These are phyloP conservation scores for Pseudopithomyces maydicus DNA, from an alignment of 2,329 filamentous ascomycete genomes.

Conservation along the genomic window DNA sequence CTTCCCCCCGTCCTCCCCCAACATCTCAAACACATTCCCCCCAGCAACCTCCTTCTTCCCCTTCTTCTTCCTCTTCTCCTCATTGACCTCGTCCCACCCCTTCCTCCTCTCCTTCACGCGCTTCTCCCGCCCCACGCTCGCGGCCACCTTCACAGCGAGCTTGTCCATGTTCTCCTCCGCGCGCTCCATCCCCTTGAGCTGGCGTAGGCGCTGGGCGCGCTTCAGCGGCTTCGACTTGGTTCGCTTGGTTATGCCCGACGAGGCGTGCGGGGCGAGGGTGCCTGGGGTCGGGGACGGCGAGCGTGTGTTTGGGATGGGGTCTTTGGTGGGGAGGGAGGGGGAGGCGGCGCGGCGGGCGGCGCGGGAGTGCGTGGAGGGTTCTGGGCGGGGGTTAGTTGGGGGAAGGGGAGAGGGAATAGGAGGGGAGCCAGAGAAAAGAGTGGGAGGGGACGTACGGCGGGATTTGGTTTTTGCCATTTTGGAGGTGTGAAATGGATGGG, in stretches of 20 bases:
- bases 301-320: conserved; percentile 71
- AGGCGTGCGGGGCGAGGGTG: conserved; percentile 58
- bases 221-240: conserved; percentile 60
- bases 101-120: conserved; percentile 55
- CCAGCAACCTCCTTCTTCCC: conserved; percentile 9
- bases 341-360: conserved; percentile 75
- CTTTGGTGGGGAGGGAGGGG: conserved; percentile 58
- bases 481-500: conserved; percentile 39
- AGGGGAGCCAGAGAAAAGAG: too few species aligned
- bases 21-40: conserved; percentile 21
- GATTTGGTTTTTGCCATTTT: conserved; percentile 55
- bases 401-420: conserved; percentile 7
- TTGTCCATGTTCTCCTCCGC: conserved; percentile 61
- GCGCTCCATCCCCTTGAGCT: conserved; percentile 53
- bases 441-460: conserved; percentile 35
- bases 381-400: conserved; percentile 47
- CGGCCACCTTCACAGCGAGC: conserved; percentile 60
- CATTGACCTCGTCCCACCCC: conserved; percentile 47
- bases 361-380: conserved; percentile 71
- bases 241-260: conserved; percentile 72
- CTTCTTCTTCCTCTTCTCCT: conserved; percentile 20
- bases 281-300: conserved; percentile 47
- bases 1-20: conserved; percentile 17
- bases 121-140: conserved; percentile 56
- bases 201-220: conserved; percentile 59